Evolutionary conservation across 2,329 filamentous ascomycete genomes (phyloP).

Genomic region (Claviceps digitariae): DNA sequence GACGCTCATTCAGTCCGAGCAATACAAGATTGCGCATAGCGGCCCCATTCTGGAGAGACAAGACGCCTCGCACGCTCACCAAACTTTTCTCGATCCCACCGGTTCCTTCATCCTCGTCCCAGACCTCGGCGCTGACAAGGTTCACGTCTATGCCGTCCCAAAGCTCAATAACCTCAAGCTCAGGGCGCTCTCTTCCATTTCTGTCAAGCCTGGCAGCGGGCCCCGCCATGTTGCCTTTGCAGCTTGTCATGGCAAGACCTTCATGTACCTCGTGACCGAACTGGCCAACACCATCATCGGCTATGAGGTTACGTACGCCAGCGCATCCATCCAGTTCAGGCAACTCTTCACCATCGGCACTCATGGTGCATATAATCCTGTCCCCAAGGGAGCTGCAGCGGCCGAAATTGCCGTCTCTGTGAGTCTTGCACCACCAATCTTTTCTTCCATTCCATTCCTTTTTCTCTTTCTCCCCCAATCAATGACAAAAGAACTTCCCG

Average conservation of each 20-base stretch:
- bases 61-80: constrained; percentile 47
- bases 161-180: constrained; percentile 28
- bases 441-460: constrained; percentile 12
- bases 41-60: constrained; percentile 33
- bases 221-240: constrained; percentile 53
- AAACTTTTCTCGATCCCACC: constrained; percentile 52
- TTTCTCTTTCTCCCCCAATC: too few relatives aligned
- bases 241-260: constrained; percentile 29
- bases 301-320: constrained; percentile 41
- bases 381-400: constrained; percentile 29
- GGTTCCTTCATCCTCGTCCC: constrained; percentile 48
- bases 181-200: constrained; percentile 23
- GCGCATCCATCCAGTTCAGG: constrained; percentile 27
- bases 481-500: too few relatives aligned
- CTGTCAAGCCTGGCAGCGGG: constrained; percentile 39
- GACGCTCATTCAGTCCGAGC: constrained; percentile 22
- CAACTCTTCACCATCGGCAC: constrained; percentile 34
- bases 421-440: constrained; percentile 16
- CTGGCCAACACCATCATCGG: constrained; percentile 42
- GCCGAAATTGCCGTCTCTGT: constrained; percentile 47
- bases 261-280: constrained; percentile 49
- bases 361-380: constrained; percentile 29
- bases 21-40: constrained; percentile 25
- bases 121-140: constrained; percentile 50
- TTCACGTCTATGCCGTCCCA: constrained; percentile 41